Base-by-base conservation (phyloP, 225 moss, liverwort and hornwort species). In the Pseudisothecium myosuroides region DNA sequence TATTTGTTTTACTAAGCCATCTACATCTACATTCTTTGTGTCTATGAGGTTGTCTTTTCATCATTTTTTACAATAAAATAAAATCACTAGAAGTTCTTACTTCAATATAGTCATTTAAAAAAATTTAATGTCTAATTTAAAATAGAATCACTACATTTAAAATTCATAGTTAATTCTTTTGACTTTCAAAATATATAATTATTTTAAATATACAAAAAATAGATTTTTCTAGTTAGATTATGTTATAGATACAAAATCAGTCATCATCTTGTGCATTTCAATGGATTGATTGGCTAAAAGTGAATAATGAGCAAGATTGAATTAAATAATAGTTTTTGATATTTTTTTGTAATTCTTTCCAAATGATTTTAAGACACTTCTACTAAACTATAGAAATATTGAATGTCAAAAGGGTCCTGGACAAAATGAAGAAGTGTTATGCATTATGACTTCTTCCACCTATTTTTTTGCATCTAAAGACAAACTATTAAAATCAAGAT, bases 391-490 rank as follows among this genome's bases (percentile, higher is more conserved):
- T 28, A 41, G 6, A 15, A 41, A 71, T 41, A 72, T 2, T 43
- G 8, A 72, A 8, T 26, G 41, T 3, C 16, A 13, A 9, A 72
- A 28, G 6, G 10, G 1, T 7, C 2, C 2, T 1, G 0, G 4
- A 29, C 5, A 28, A 45, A 73, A 43, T 45, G 28, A 17, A 45
- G 1, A 47, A 47, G 74, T 47, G 11, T 3, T 74, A 47, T 7
- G 74, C 4, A 47, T 11, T 47, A 18, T 74, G 31, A 6, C 4
- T 49, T 32, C 10, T 50, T 76, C 32, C 1, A 34, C 32, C 5
- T 13, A 49, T 75, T 31, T 32, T 75, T 49, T 49, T 49, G 7
- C 32, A 31, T 32, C 12, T 5, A 12, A 49, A 49, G 49, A 49
- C 12, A 32, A 31, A 11, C 31, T 9, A 49, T 11, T 49, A 11